Conservation (phyloP, 768 basidiomycete genomes). For the Pholiota conissans region DNA sequence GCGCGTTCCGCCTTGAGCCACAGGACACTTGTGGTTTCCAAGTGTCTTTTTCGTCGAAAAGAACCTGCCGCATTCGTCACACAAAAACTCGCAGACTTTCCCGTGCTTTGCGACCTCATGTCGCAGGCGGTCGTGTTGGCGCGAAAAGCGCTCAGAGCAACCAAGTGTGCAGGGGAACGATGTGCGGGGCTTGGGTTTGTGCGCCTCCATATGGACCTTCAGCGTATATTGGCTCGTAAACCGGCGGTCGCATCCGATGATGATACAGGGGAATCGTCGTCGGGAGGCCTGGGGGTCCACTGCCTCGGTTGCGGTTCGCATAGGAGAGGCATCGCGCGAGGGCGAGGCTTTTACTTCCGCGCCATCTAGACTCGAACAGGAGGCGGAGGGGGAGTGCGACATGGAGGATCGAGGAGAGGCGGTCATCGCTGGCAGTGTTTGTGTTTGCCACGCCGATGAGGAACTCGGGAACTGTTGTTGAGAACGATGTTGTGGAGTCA, state of each 20-base stretch:
- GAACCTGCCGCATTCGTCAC: constrained; percentile 51
- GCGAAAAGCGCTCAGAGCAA: constrained; percentile 53
- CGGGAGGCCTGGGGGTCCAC: constrained; percentile 32
- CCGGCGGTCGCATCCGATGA: constrained; percentile 45
- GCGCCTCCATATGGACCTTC: constrained; percentile 55
- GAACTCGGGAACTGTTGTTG: constrained; percentile 24
- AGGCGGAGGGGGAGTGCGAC: constrained; percentile 26
- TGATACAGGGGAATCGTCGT: constrained; percentile 48
- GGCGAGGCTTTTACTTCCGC: constrained; percentile 19
- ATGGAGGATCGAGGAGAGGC: constrained; percentile 17
- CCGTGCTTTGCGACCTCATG: constrained; percentile 61
- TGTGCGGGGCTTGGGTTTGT: constrained; percentile 50
- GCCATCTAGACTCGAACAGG: constrained; percentile 25
- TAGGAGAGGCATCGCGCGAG: constrained; percentile 2
- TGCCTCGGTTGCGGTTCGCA: constrained; percentile 20
- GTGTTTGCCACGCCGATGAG: constrained; percentile 15
- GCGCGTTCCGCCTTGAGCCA: constrained; percentile 47
- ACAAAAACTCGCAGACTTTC: constrained; percentile 54
- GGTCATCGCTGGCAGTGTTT: constrained; percentile 11
- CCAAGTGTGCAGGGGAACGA: constrained; percentile 54
- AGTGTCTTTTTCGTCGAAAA: constrained; percentile 54
- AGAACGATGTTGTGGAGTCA: no score
- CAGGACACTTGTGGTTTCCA: constrained; percentile 56
- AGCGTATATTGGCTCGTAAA: constrained; percentile 57
- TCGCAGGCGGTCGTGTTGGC: constrained; percentile 56